Percentiles rank a stretch among this genome's conserved stretches.
Conservation (phyloP, 345 rosid genomes). For the Capsella bursapastoris region DNA sequence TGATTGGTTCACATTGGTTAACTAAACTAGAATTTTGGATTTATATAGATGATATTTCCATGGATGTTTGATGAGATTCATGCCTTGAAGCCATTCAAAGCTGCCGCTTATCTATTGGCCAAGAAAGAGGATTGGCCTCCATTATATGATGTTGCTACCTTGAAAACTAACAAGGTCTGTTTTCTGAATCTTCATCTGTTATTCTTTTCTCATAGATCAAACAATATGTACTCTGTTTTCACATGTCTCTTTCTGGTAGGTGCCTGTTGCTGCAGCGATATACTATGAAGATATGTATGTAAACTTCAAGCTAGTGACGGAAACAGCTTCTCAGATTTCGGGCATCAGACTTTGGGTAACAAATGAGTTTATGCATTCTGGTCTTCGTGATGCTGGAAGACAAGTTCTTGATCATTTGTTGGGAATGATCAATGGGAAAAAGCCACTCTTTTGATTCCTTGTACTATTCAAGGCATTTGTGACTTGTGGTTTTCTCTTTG, state of each 20-base stretch:
- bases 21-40: neutral
- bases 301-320: conserved; percentile 77
- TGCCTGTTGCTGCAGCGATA: conserved; percentile 89
- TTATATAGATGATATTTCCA: conserved; percentile 69
- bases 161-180: conserved; percentile 69
- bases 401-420: conserved; percentile 78
- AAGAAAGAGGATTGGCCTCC: conserved; percentile 88
- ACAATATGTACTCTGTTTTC: conserved; percentile 1
- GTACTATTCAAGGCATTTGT: neutral
- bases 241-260: conserved; percentile 49
- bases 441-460: conserved; percentile 51
- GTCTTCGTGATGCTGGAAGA: conserved; percentile 78
- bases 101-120: conserved; percentile 66
- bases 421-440: conserved; percentile 61
- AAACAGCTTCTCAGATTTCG: conserved; percentile 74
- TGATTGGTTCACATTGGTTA: conserved; percentile 16
- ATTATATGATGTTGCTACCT: conserved; percentile 54
- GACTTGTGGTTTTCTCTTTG: neutral
- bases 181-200: neutral
- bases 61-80: conserved; percentile 96
- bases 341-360: conserved; percentile 84
- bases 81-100: conserved; percentile 72
- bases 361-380: conserved; percentile 93
- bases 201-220: neutral
- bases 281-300: conserved; percentile 90